Conservation (phyloP, 139 green algal genomes). For the Eudorina sp. region DNA sequence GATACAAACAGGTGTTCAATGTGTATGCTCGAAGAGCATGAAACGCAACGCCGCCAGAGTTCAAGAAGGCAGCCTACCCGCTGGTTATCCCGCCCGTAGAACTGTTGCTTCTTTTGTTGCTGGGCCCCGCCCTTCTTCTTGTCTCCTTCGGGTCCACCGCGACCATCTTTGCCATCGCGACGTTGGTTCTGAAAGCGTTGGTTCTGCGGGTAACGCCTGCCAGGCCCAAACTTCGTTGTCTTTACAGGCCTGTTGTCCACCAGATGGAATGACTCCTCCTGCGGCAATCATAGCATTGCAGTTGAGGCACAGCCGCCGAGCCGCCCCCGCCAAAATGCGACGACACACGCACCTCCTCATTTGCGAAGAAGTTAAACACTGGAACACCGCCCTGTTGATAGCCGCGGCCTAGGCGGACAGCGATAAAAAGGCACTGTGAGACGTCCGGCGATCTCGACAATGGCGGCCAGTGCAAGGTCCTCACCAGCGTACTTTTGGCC, state of each 20-base stretch:
- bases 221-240: conserved; percentile 66
- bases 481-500: conserved; percentile 65
- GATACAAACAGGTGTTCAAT: too few species aligned
- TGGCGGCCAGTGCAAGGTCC: neutral
- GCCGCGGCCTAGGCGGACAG: conserved; percentile 27
- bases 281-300: conserved; percentile 3
- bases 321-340: conserved; percentile 3
- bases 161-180: conserved; percentile 69
- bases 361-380: conserved; percentile 97
- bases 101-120: conserved; percentile 58
- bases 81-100: conserved; percentile 67
- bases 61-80: conserved; percentile 51
- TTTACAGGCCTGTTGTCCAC: conserved; percentile 93
- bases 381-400: conserved; percentile 64
- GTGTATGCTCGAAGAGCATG: too few species aligned
- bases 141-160: conserved; percentile 47
- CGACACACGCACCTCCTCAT: conserved; percentile 86
- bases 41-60: too few species aligned
- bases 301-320: neutral
- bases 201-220: conserved; percentile 76
- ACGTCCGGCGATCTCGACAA: neutral
- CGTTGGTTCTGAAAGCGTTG: conserved; percentile 72
- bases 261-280: conserved; percentile 96
- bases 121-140: conserved; percentile 51
- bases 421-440: neutral